phyloP scores from a whole-genome alignment of 2,329 filamentous ascomycete species.

The Microcyclosporella mali region DNA sequence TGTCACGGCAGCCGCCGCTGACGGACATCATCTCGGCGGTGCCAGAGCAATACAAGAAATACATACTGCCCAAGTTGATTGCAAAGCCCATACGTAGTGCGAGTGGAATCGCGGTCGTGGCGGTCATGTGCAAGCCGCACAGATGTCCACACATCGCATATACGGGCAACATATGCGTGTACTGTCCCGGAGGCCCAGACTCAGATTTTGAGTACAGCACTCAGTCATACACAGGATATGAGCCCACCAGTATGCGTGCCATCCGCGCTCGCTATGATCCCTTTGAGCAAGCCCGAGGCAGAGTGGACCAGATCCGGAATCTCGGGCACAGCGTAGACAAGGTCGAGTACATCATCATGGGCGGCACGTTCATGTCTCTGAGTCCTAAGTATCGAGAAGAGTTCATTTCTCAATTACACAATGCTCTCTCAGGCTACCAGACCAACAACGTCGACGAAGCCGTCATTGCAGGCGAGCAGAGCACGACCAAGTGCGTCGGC shows the following conservation, averaged over 20 bases:
- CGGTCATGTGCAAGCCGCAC: conserved; percentile 99
- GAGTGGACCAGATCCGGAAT: conserved; percentile 93
- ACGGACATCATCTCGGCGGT: conserved; percentile 97
- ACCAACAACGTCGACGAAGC: conserved; percentile 93
- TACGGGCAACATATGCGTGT: conserved; percentile 98
- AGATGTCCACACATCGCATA: conserved; percentile 96
- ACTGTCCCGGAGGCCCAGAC: conserved; percentile 94
- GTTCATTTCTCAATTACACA: conserved; percentile 94
- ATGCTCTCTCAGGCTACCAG: conserved; percentile 92
- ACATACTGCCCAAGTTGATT: conserved; percentile 90
- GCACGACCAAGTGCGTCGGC: conserved; percentile 93
- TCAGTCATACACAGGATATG: conserved; percentile 97
- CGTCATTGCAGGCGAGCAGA: conserved; percentile 90
- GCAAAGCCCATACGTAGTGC: conserved; percentile 95
- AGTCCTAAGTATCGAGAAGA: conserved; percentile 81
- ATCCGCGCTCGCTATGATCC: conserved; percentile 96
- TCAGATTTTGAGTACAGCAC: conserved; percentile 99
- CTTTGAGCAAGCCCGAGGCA: conserved; percentile 91
- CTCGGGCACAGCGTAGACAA: conserved; percentile 97
- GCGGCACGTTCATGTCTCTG: conserved; percentile 97
- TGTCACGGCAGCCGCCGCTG: conserved; percentile 80
- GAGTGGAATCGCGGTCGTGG: conserved; percentile 94
- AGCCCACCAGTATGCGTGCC: conserved; percentile 96
- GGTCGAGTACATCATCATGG: conserved; percentile 99
- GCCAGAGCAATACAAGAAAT: conserved; percentile 99